Conservation (phyloP, 1,284 basidiomycete genomes). For the Dichomitus squalens region DNA sequence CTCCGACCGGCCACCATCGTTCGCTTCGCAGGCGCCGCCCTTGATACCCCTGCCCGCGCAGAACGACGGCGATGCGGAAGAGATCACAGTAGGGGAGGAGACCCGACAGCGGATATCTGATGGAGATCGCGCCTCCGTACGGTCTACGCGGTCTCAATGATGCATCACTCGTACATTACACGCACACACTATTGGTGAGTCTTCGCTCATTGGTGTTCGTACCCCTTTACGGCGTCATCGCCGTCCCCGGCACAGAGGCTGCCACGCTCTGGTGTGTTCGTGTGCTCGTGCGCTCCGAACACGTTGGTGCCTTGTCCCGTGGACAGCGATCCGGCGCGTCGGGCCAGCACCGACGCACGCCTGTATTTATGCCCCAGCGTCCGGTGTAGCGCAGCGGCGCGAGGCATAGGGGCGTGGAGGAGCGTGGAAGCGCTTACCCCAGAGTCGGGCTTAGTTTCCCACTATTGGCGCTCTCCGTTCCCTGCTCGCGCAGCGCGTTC, state of each 20-base stretch:
- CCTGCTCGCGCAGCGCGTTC: conserved; percentile 11
- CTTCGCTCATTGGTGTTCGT: neutral
- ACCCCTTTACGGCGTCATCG: neutral
- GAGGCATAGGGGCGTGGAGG: conserved; percentile 11
- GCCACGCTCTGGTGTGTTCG: neutral
- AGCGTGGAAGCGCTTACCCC: conserved; percentile 18
- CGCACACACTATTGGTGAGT: conserved; percentile 25
- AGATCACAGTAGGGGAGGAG: neutral
- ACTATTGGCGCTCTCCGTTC: conserved; percentile 14
- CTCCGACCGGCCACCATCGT: conserved; percentile 27
- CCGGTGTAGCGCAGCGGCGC: neutral
- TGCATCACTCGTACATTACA: conserved; percentile 18
- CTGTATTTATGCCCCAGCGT: neutral
- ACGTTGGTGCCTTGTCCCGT: neutral
- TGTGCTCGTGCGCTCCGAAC: conserved; percentile 3
- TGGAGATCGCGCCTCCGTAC: conserved; percentile 19
- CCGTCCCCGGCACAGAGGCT: neutral
- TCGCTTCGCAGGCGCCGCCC: conserved; percentile 25
- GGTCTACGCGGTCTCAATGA: conserved; percentile 20
- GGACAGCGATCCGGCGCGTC: neutral
- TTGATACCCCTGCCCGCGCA: conserved; percentile 21
- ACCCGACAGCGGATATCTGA: conserved; percentile 8
- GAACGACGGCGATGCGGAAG: neutral
- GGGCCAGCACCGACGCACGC: conserved; percentile 13
- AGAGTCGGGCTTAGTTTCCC: conserved; percentile 16